Percentiles rank a stretch among this genome's conserved stretches.
Evolutionary conservation across 2,329 filamentous ascomycete species (phyloP).

Genomic region (Ophiostoma ulmi): DNA sequence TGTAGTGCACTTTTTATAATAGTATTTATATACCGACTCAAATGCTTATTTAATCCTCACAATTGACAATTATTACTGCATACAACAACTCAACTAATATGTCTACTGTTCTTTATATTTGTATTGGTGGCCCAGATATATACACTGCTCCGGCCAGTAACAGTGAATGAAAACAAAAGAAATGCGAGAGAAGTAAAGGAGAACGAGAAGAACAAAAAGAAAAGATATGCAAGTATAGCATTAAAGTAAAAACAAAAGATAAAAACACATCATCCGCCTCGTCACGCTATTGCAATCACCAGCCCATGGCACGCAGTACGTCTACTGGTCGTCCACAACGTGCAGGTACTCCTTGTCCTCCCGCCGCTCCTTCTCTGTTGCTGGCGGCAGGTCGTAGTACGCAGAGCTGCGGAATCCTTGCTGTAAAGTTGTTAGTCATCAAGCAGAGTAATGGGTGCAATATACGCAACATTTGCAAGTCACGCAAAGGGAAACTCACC

Average conservation of each 20-base stretch:
- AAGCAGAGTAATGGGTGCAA: background rate
- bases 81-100: background rate
- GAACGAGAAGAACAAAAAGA: background rate
- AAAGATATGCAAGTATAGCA: conserved; percentile 7
- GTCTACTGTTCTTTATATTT: conserved; percentile 10
- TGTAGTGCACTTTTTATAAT: no score
- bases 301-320: background rate
- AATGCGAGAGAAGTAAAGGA: background rate
- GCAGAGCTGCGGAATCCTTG: conserved; percentile 84
- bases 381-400: conserved; percentile 89
- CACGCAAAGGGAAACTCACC: conserved; percentile 49
- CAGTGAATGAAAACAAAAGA: conserved; percentile 13
- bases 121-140: conserved; percentile 17
- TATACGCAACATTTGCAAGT: no score
- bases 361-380: conserved; percentile 87
- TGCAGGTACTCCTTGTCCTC: conserved; percentile 98
- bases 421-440: conserved; percentile 44
- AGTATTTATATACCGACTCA: no score
- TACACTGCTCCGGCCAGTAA: conserved; percentile 19
- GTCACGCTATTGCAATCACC: conserved; percentile 3
- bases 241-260: conserved; percentile 3
- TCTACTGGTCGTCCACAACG: conserved; percentile 78
- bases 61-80: background rate
- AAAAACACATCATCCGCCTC: background rate
- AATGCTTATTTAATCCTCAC: no score